phyloP scores from a whole-genome alignment of 148 eudicot genomes.

The Beta vulgaris region DNA sequence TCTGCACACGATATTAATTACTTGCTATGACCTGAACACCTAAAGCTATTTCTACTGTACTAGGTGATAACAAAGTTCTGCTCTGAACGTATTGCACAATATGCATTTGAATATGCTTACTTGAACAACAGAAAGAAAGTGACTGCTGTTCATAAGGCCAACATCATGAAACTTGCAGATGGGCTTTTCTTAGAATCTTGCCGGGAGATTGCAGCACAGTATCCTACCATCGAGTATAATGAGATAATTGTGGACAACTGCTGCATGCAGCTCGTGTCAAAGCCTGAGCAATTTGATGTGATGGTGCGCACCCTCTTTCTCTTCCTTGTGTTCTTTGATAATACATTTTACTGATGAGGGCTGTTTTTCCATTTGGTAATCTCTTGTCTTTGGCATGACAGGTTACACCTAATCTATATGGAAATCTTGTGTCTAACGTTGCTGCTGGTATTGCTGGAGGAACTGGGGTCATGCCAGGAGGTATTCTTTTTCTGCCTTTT shows the following conservation, averaged over 20 bases:
- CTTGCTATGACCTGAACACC: too few relatives aligned
- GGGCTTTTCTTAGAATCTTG: constrained; percentile 89
- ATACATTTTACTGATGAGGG: constrained; percentile 21
- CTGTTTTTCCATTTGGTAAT: constrained; percentile 18
- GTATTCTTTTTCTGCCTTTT: constrained; percentile 27
- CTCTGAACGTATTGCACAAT: constrained; percentile 84
- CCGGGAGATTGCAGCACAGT: constrained; percentile 67
- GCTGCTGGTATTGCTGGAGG: constrained; percentile 93
- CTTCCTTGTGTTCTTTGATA: not conserved
- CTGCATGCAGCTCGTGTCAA: constrained; percentile 92
- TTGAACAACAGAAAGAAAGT: constrained; percentile 83
- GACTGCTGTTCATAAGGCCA: constrained; percentile 92
- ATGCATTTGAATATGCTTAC: constrained; percentile 89
- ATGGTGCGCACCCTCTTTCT: constrained; percentile 47
- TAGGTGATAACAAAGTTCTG: constrained; percentile 91
- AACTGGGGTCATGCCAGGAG: constrained; percentile 88
- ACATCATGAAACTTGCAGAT: constrained; percentile 91
- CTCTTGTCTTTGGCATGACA: too few relatives aligned
- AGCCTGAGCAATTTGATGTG: constrained; percentile 90
- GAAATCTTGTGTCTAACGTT: constrained; percentile 75
- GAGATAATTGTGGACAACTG: constrained; percentile 91
- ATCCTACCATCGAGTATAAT: constrained; percentile 70
- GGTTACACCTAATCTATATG: constrained; percentile 91
- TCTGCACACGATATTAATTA: too few relatives aligned
- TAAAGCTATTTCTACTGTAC: constrained; percentile 10